Evolutionary conservation across 768 basidiomycete genomes (phyloP), one percentile per base, ranked within the genome.

Genomic region (Dendrothele bispora): DNA sequence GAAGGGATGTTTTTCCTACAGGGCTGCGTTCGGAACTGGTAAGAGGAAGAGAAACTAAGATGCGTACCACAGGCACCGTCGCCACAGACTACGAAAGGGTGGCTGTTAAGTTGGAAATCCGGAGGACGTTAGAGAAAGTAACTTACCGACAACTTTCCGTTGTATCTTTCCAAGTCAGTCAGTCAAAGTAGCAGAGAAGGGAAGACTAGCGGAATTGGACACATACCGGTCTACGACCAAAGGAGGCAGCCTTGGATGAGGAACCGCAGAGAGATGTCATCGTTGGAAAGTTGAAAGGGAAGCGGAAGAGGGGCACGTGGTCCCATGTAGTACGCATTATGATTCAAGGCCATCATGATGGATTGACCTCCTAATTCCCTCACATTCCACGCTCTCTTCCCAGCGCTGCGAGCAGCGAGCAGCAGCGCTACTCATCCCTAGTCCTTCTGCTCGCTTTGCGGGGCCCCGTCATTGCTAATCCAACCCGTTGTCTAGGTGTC

Each of bases 11-110:
- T 73, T 91, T 89, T 57, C 86, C 86, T 87, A 55, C 25, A 55
- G 51, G 54, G 39, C n/a, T 29, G 38, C 49, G 48, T 35, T 53
- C 20, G 14, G 28, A 35, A 24, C 44, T 53, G 28, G 46, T 48
- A 46, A 52, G 36, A 54, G 54, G 59, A 45, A 50, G 39, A 48
- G 43, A 40, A 53, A 44, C 20, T 46, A 39, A 46, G 12, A 40
- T 28, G 25, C 34, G 49, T 60, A 88, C 95, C 95, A 60, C 90
- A 94, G 45, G 95, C 95, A 56, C 95, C 95, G 68, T 98, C 95
- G 29, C 95, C 95, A 52, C 94, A 87, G n/a, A 98, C 95, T 22
- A 94, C 88, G 30, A 91, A 42, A 24, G 38, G 14, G 26, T 14
- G 25, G 18, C 26, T 12, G 27, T 24, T 21, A 37, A 44, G 38